A percentile compares a stretch with the other conserved stretches of the same genome.
These are phyloP conservation scores for Pelargonium citronellum DNA, from an alignment of 441 rosid species.

Conservation along the genomic window DNA sequence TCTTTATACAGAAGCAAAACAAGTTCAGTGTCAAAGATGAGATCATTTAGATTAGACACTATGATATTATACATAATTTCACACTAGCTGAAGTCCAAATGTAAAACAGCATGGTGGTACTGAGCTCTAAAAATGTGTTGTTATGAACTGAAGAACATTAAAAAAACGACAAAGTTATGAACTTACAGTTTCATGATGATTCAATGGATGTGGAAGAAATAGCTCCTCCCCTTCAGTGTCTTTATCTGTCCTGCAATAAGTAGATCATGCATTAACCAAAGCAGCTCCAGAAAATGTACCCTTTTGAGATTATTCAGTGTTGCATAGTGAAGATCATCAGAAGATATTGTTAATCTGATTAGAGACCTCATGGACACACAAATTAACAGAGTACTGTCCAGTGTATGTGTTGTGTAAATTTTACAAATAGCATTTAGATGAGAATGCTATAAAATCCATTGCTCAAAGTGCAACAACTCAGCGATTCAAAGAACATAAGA, in stretches of 20 bases:
- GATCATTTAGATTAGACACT: background rate
- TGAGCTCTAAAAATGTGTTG: background rate
- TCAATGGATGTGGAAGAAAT: conserved; percentile 31
- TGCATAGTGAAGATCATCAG: background rate
- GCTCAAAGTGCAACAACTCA: no score
- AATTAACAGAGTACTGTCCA: background rate
- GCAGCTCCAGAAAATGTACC: background rate
- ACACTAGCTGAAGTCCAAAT: no score
- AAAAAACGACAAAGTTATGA: background rate
- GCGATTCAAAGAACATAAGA: background rate
- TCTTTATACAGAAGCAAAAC: background rate
- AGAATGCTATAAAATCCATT: no score
- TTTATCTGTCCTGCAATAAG: conserved; percentile 39
- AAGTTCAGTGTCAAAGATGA: conserved; percentile 8
- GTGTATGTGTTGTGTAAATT: no score
- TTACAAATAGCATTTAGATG: no score
- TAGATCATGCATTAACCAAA: conserved; percentile 14
- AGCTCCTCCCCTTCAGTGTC: conserved; percentile 45
- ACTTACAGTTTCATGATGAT: conserved; percentile 30
- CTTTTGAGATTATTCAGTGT: conserved; percentile 1
- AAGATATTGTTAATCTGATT: background rate
- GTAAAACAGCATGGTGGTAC: background rate
- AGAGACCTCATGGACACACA: background rate
- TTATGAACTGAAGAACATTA: background rate
- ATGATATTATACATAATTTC: background rate